These are phyloP conservation scores for Hypomontagnella submonticulosa DNA, from an alignment of 495 filamentous ascomycete species.

Conservation along the genomic window DNA sequence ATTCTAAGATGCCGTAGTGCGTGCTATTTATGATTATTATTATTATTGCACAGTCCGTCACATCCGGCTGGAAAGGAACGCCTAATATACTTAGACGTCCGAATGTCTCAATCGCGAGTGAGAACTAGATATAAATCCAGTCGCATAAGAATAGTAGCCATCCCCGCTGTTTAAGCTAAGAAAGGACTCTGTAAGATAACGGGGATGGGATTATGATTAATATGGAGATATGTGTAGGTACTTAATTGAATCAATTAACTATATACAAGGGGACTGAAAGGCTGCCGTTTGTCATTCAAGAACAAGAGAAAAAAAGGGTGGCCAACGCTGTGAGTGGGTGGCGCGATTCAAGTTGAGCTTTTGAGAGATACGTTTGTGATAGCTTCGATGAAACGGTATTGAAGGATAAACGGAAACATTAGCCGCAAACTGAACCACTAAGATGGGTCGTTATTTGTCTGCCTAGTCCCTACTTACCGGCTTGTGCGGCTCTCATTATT, in stretches of 20 bases:
- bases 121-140: constrained; percentile 15
- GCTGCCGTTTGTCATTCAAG: neutral
- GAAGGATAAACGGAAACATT: too few species aligned
- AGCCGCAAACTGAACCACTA: too few species aligned
- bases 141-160: constrained; percentile 21
- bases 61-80: constrained; percentile 31
- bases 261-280: too few species aligned
- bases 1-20: constrained; percentile 3
- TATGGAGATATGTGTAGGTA: constrained; percentile 2
- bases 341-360: constrained; percentile 9
- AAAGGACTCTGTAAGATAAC: neutral
- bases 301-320: neutral
- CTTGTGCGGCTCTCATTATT: too few species aligned
- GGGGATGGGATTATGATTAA: neutral
- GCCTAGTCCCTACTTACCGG: neutral
- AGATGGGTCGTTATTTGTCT: neutral
- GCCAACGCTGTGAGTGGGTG: constrained; percentile 9
- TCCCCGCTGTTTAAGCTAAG: constrained; percentile 11
- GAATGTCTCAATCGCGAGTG: constrained; percentile 24
- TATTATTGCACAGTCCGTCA: constrained; percentile 27
- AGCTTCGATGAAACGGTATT: neutral
- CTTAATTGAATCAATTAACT: too few species aligned
- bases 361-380: neutral
- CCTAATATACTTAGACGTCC: neutral
- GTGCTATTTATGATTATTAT: constrained; percentile 1